A percentile compares a stretch with the other conserved stretches of the same genome.
Conservation (phyloP, 1,139 yeast species). For the Sporopachydermia cereana region DNA sequence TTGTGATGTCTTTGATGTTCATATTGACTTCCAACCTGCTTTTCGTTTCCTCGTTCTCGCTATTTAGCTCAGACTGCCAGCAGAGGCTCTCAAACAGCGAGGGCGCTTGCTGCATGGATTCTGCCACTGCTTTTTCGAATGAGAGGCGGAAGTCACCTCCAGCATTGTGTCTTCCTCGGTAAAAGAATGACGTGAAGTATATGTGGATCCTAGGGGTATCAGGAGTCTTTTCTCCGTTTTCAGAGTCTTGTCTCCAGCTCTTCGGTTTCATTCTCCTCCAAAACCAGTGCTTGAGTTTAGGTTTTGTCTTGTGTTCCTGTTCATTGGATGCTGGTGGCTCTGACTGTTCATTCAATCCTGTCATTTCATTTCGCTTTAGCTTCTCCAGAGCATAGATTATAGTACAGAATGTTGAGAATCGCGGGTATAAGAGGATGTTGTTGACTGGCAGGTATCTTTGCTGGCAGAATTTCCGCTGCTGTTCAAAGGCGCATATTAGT, state of each 20-base stretch:
- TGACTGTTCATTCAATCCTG: slow-evolving; percentile 30
- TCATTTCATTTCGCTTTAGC: slow-evolving; percentile 17
- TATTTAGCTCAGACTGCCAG: no score
- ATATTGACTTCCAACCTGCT: no score
- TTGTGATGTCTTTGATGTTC: no score
- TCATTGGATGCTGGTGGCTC: no score
- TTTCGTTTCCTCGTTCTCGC: no score
- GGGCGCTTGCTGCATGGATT: neutral
- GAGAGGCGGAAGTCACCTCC: neutral
- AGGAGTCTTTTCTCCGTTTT: slow-evolving; percentile 19
- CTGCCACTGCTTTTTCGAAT: no score
- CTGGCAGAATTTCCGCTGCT: slow-evolving; percentile 19
- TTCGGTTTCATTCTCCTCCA: slow-evolving; percentile 34
- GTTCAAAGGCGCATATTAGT: no score
- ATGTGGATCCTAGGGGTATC: slow-evolving; percentile 2
- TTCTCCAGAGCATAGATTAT: slow-evolving; percentile 20
- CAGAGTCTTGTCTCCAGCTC: slow-evolving; percentile 35
- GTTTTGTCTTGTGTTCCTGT: no score
- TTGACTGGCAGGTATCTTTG: slow-evolving; percentile 30
- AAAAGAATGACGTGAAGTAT: neutral
- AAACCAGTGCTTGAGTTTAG: slow-evolving; percentile 16
- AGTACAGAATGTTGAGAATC: slow-evolving; percentile 19
- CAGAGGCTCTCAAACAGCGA: neutral
- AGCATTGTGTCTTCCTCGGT: neutral
- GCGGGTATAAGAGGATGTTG: slow-evolving; percentile 37